phyloP scores from a whole-genome alignment of 2,329 filamentous ascomycete species.

The Trichoderma sp. region DNA sequence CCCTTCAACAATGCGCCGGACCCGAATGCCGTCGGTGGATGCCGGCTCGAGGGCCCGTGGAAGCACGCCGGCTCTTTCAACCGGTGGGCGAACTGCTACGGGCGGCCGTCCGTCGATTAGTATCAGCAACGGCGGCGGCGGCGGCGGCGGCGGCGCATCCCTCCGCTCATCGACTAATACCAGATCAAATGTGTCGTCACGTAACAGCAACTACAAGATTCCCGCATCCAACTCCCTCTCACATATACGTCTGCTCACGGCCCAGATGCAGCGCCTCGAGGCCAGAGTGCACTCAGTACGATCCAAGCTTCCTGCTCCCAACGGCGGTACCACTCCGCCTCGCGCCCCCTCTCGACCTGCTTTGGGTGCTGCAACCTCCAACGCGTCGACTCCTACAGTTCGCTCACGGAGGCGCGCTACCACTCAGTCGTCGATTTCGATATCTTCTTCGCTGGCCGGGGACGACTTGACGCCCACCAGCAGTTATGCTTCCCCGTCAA shows the following conservation, averaged over 20 bases:
- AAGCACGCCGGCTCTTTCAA: neutral
- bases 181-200: conserved; percentile 60
- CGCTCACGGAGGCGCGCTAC: conserved; percentile 71
- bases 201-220: conserved; percentile 54
- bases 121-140: conserved; percentile 2
- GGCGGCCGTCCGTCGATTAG: conserved; percentile 48
- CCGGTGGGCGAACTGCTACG: conserved; percentile 24
- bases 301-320: conserved; percentile 86
- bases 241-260: conserved; percentile 91
- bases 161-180: conserved; percentile 51
- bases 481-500: conserved; percentile 42
- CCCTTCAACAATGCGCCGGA: conserved; percentile 45
- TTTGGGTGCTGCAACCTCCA: conserved; percentile 45
- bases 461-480: conserved; percentile 58
- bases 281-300: conserved; percentile 88
- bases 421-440: conserved; percentile 56
- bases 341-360: conserved; percentile 72
- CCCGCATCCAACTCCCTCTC: conserved; percentile 74
- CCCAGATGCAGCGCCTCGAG: conserved; percentile 96
- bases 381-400: conserved; percentile 62
- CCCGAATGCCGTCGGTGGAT: conserved; percentile 60
- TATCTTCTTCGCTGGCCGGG: conserved; percentile 54
- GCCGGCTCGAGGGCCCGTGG: conserved; percentile 56
- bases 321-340: conserved; percentile 67
- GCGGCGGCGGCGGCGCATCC: conserved; percentile 48